Percentiles rank a stretch among this genome's conserved stretches.
Conservation (phyloP, 768 basidiomycete species). For the Lactarius psammicola region DNA sequence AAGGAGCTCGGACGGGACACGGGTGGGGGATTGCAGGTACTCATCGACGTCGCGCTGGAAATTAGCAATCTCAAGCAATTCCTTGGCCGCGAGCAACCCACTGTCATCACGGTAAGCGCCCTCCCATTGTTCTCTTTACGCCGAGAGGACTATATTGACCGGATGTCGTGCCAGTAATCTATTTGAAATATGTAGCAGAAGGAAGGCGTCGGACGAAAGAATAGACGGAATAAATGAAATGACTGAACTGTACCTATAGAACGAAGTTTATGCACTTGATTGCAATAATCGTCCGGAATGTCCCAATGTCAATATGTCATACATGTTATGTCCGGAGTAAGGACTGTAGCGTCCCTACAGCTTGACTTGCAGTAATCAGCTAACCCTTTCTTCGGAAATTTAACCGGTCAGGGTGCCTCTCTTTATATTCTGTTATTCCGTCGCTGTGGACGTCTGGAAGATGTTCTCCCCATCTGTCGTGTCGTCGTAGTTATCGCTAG, state of each 20-base stretch:
- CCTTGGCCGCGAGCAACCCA: conserved; percentile 85
- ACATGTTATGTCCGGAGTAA: neutral
- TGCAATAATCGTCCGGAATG: neutral
- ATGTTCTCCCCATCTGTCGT: too few species aligned
- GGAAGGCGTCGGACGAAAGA: neutral
- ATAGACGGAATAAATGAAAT: neutral
- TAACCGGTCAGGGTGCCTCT: too few species aligned
- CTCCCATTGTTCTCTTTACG: neutral
- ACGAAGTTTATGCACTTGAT: neutral
- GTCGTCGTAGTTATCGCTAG: too few species aligned
- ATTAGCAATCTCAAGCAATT: conserved; percentile 83
- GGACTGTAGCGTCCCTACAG: neutral
- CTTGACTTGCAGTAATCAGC: neutral
- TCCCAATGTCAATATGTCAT: neutral
- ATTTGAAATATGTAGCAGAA: neutral
- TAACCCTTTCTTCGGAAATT: too few species aligned
- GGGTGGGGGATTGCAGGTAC: conserved; percentile 85
- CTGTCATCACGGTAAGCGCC: conserved; percentile 73
- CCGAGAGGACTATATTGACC: neutral
- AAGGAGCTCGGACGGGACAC: conserved; percentile 72
- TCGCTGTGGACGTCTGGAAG: too few species aligned
- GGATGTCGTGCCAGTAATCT: neutral
- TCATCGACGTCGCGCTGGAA: conserved; percentile 92
- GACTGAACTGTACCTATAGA: neutral
- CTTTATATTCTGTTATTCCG: too few species aligned